Evolutionary conservation across 169 alveolate species (phyloP).

Genomic region (Plasmodium berghei): DNA sequence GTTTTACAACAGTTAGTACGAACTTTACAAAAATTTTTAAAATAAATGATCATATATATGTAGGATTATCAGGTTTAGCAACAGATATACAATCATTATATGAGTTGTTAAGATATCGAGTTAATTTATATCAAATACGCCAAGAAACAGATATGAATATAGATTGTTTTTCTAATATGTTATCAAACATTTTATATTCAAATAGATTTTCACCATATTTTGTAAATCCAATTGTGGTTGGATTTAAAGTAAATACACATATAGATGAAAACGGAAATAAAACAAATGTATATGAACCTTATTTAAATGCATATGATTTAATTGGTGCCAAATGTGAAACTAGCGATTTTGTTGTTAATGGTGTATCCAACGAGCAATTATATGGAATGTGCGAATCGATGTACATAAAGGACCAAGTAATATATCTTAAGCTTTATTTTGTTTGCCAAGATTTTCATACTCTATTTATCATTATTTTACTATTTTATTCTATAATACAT

Average conservation of each 20-base stretch:
- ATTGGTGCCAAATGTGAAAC: slow-evolving; percentile 92
- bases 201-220: slow-evolving; percentile 94
- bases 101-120: slow-evolving; percentile 89
- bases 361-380: slow-evolving; percentile 96
- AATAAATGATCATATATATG: slow-evolving; percentile 89
- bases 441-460: neutral
- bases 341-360: slow-evolving; percentile 94
- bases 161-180: slow-evolving; percentile 91
- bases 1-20: slow-evolving; percentile 90
- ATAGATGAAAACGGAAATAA: slow-evolving; percentile 82
- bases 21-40: slow-evolving; percentile 92
- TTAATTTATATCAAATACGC: slow-evolving; percentile 91
- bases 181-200: slow-evolving; percentile 91
- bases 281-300: slow-evolving; percentile 84
- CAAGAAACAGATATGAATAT: slow-evolving; percentile 93
- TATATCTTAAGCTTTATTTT: neutral
- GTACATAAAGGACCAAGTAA: slow-evolving; percentile 93
- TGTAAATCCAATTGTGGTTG: slow-evolving; percentile 94
- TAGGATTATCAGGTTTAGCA: slow-evolving; percentile 94
- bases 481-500: neutral
- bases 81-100: slow-evolving; percentile 94
- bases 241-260: slow-evolving; percentile 79
- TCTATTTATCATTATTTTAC: neutral
- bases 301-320: slow-evolving; percentile 91
- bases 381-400: slow-evolving; percentile 97